Percentiles rank a stretch among this genome's conserved stretches.
phyloP scores from a whole-genome alignment of 371 early-diverging fungal genomes.

The Mortierella sp. region DNA sequence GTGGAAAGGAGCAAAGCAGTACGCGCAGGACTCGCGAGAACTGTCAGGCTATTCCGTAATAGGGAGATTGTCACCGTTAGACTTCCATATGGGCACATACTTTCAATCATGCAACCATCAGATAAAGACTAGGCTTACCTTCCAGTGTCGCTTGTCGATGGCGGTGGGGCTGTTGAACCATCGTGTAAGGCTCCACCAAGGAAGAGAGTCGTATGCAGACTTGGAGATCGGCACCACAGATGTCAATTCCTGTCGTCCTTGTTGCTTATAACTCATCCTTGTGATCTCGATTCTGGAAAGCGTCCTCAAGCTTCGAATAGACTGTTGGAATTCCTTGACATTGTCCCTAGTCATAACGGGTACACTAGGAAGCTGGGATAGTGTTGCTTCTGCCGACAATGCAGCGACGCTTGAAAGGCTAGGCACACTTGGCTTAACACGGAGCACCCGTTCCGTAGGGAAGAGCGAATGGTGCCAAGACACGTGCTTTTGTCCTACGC shows the following conservation, averaged over 20 bases:
- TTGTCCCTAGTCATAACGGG: constrained; percentile 41
- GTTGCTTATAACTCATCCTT: constrained; percentile 51
- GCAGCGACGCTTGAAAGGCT: constrained; percentile 33
- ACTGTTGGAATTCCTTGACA: constrained; percentile 38
- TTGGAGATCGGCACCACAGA: constrained; percentile 41
- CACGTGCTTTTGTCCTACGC: constrained; percentile 40
- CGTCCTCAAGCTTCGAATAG: constrained; percentile 41
- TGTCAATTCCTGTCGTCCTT: constrained; percentile 39
- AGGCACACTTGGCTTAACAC: constrained; percentile 44
- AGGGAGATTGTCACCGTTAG: not conserved
- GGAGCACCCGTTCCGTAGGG: constrained; percentile 40
- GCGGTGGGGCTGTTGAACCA: constrained; percentile 30
- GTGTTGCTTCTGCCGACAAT: constrained; percentile 22
- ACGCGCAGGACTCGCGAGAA: constrained; percentile 45
- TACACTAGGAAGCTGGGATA: constrained; percentile 30
- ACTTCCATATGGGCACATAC: too few species aligned
- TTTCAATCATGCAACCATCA: too few species aligned
- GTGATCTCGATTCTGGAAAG: constrained; percentile 40
- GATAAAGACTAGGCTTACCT: too few species aligned
- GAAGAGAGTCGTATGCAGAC: constrained; percentile 13
- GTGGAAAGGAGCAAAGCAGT: constrained; percentile 41
- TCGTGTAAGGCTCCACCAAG: constrained; percentile 44
- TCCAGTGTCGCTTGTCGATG: constrained; percentile 48
- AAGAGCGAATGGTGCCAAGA: constrained; percentile 51
- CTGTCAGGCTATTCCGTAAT: constrained; percentile 24